phyloP scores from a whole-genome alignment of 176 grass and related monocot genomes.

The Aegilops longissima region DNA sequence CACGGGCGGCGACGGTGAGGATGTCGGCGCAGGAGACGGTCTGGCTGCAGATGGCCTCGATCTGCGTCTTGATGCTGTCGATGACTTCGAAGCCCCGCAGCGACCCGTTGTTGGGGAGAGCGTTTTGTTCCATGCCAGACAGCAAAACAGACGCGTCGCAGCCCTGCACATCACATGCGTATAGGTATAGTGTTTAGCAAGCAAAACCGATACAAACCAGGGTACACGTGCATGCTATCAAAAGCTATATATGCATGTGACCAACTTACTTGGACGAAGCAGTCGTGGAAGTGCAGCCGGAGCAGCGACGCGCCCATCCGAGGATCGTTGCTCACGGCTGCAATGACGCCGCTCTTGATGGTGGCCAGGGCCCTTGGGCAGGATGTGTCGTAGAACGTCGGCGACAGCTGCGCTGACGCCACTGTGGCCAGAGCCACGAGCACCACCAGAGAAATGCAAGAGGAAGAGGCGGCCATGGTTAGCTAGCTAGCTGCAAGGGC shows the following conservation, averaged over 20 bases:
- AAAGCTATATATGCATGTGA: too few relatives aligned
- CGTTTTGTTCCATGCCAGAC: constrained; percentile 39
- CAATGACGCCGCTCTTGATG: constrained; percentile 46
- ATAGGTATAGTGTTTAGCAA: too few relatives aligned
- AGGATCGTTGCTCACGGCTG: constrained; percentile 40
- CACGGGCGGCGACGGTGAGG: constrained; percentile 63
- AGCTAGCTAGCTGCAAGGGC: neutral
- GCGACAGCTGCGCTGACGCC: constrained; percentile 53
- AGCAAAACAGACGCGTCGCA: constrained; percentile 77
- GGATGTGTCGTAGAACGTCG: constrained; percentile 63
- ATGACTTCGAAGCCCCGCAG: constrained; percentile 18
- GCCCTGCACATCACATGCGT: constrained; percentile 30
- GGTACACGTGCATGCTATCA: too few relatives aligned
- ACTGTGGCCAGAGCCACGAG: constrained; percentile 20
- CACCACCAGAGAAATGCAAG: neutral
- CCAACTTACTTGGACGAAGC: constrained; percentile 71
- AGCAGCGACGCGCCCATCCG: constrained; percentile 78
- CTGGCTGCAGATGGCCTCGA: constrained; percentile 50
- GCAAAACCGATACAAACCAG: too few relatives aligned
- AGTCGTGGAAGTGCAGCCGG: constrained; percentile 85
- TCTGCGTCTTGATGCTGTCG: constrained; percentile 60
- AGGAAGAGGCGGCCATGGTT: neutral
- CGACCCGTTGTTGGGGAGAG: neutral
- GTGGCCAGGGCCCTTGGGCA: constrained; percentile 54
- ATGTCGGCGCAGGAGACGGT: constrained; percentile 86